These are phyloP conservation scores for Rhodosporidiobolus sp. DNA, from an alignment of 768 basidiomycete genomes.

Conservation along the genomic window DNA sequence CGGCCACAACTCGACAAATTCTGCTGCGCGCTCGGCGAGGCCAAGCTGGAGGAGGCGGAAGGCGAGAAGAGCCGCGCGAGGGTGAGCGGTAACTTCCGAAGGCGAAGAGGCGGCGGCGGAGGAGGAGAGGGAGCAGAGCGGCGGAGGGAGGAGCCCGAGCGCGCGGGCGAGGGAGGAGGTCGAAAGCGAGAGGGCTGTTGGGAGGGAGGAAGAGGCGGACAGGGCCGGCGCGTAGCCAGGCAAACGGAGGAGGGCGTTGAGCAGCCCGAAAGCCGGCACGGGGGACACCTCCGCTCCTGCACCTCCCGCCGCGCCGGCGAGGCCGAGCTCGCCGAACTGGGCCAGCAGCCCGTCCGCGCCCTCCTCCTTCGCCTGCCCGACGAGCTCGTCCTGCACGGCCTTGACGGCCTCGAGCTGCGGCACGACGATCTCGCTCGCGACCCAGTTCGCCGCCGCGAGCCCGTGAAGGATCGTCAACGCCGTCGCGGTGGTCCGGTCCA, in stretches of 20 bases:
- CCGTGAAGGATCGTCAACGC: slow-evolving; percentile 27
- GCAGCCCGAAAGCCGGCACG: slow-evolving; percentile 20
- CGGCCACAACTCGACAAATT: slow-evolving; percentile 29
- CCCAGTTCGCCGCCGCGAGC: slow-evolving; percentile 16
- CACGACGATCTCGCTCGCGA: neutral
- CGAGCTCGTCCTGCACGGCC: neutral
- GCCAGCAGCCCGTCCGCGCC: neutral
- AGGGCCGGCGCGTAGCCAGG: slow-evolving; percentile 9
- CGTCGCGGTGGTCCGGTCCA: slow-evolving; percentile 23
- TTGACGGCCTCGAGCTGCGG: slow-evolving; percentile 10
- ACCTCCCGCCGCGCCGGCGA: neutral
- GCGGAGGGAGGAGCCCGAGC: slow-evolving; percentile 9
- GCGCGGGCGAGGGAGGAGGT: neutral
- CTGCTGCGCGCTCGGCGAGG: slow-evolving; percentile 15
- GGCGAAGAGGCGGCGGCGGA: neutral
- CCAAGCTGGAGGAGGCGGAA: slow-evolving; percentile 8
- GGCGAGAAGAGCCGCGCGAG: neutral
- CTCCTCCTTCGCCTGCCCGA: neutral
- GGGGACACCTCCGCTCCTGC: slow-evolving; percentile 1
- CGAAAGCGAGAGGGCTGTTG: slow-evolving; percentile 10
- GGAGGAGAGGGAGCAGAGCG: too few relatives aligned
- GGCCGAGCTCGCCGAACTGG: slow-evolving; percentile 11
- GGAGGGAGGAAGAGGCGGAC: slow-evolving; percentile 11
- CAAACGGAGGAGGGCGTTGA: slow-evolving; percentile 21
- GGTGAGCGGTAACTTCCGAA: neutral